Base-by-base conservation (phyloP, 192 early-diverging fungal genomes). In the Coemansia sp. region DNA sequence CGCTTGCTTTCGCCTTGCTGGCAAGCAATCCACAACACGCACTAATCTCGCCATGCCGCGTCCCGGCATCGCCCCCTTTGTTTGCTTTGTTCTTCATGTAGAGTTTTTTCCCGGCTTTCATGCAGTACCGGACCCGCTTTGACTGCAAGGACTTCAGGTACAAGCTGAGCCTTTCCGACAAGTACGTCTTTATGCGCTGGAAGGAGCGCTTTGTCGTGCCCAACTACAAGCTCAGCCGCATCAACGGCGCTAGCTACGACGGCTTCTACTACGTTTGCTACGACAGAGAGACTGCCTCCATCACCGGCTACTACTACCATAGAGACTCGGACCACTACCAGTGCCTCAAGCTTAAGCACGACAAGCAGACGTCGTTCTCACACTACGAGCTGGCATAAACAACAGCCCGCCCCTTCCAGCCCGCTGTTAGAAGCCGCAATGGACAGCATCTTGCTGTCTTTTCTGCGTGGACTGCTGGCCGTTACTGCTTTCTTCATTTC, bases 191-290 rank as follows among this genome's bases (percentile, higher is more conserved):
- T 71, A 94, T 94, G 92, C 85, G 92, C 34, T 94, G 92, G 92
- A 94, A 94, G 89, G 92, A 94, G 75, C 90, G 90, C 70, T 94
- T 92, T 81, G 78, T 94, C 54, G 88, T 94, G 7, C 92, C 92
- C 38, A 90, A 94, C 82, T 90, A 92, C 85, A 78, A 80, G 63
- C 87, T 92, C 64, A 89, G 83, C 68, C 67, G 78, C 38, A 89
- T 94, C 52, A 80, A 75, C 55, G 92, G 92, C 48, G 92, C 92
- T 63, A 90, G 88, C 54, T 94, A 90, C 84, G 91, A 90, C 33
- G 92, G 92, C 34, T 94, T 94, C 71, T 94, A 94, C 74, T 94
- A 92, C 65, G 87, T 83, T 80, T 83, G 87, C 85, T 92, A 88
- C 68, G 84, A 91, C 71, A 85, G 86, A 60, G 85, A 80, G 15